Conservation (phyloP, 129 eudicot genomes). For the Smallanthus sonchifolius region DNA sequence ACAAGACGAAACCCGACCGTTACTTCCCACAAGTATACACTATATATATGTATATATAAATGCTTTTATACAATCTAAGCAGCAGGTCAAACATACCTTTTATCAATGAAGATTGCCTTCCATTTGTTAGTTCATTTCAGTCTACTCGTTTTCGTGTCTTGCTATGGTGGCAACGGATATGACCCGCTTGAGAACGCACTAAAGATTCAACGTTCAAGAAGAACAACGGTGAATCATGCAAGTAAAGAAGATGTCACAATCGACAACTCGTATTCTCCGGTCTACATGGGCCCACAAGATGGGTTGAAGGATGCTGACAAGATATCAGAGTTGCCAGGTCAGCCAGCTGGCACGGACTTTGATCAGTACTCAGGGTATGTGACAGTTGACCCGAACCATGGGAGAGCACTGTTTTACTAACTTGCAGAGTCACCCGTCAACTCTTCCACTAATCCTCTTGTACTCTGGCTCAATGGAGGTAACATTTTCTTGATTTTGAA, state of each 20-base stretch:
- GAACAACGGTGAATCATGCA: not conserved
- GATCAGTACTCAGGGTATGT: slow-evolving; percentile 73
- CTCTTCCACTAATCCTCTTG: slow-evolving; percentile 55
- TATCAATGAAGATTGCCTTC: slow-evolving; percentile 26
- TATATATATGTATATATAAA: not conserved
- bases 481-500: not conserved
- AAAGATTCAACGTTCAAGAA: slow-evolving; percentile 22
- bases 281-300: slow-evolving; percentile 40
- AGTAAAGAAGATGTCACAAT: not conserved
- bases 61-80: not conserved
- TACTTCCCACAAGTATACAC: slow-evolving; percentile 10
- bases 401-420: slow-evolving; percentile 53
- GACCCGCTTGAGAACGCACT: slow-evolving; percentile 31
- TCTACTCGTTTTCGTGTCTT: slow-evolving; percentile 19
- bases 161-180: slow-evolving; percentile 32
- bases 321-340: slow-evolving; percentile 52
- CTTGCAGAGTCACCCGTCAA: slow-evolving; percentile 39
- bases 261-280: slow-evolving; percentile 18
- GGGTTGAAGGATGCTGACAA: slow-evolving; percentile 52
- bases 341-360: slow-evolving; percentile 46
- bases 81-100: not conserved
- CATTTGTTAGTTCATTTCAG: slow-evolving; percentile 25
- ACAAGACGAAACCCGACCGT: slow-evolving; percentile 8
- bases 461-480: slow-evolving; percentile 85
- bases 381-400: slow-evolving; percentile 48